Base-by-base conservation (phyloP, 2,329 filamentous ascomycete species). In the Exophiala dermatitidis region DNA sequence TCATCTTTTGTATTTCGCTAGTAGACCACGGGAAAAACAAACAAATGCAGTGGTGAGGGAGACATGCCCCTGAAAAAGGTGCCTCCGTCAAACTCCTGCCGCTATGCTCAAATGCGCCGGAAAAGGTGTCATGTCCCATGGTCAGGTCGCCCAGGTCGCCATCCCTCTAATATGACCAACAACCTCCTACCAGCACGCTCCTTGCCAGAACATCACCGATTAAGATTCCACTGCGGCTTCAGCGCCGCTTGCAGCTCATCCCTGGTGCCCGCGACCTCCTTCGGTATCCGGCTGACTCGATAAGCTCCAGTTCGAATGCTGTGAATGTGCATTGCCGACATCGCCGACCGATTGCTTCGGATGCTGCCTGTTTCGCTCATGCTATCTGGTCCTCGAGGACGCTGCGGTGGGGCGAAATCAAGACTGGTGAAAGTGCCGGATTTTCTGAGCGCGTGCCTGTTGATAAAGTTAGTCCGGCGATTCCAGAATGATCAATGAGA, bases 231-330 rank as follows among this genome's bases (percentile, higher is more conserved):
- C 53, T 71, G 72, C 34, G 82, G 82, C 63, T 72, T 72, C 66
- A 85, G 69, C 60, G 82, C 73, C n/a, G 69, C 71, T 53, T 74
- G 71, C 67, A 91, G 70, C 52, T 88, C 81, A 33, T 85, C 80
- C 64, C 77, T 78, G 2, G 88, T 90, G 60, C 90, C 90, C 53
- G 95, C 88, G 41, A 84, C 80, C 62, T 90, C 88, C 53, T 82
- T 84, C 0, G 90, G 90, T 56, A 96, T 79, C 46, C 87, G 83
- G 67, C 88, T 93, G 60, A 96, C 82, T 58, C 90, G 86, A 65
- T 94, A 91, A 43, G 89, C 90, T 60, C 90, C 90, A 53, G 74
- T 80, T 60, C 90, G 86, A 63, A 95, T 83, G 63, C 88, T 85
- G 56, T 82, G 75, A 48, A 82, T 72, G 65, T 90, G 81, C 48